Evolutionary conservation across 129 eudicot species (phyloP).

Genomic region (Chrysanthemum makinoi): DNA sequence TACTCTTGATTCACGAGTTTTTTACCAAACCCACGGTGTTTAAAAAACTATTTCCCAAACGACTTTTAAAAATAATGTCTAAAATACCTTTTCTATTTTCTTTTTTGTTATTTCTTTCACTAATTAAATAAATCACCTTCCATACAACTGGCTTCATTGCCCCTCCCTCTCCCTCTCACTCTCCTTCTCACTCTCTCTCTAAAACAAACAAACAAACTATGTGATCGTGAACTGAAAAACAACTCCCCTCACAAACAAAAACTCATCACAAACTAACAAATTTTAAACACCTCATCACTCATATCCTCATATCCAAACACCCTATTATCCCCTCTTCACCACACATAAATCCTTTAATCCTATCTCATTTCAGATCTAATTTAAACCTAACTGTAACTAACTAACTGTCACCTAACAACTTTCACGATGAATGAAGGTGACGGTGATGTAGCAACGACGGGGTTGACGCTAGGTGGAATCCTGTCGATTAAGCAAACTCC

Average conservation of each 20-base stretch:
- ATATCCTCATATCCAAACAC: conserved; percentile 9
- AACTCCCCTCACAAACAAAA: conserved; percentile 13
- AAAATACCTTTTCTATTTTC: too few species aligned
- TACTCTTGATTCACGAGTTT: too few species aligned
- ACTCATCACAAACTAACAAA: conserved; percentile 25
- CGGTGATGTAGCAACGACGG: conserved; percentile 19
- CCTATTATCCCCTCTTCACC: conserved; percentile 20
- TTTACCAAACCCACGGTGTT: too few species aligned
- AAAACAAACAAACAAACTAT: not conserved
- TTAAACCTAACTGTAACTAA: not conserved
- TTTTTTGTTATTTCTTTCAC: too few species aligned
- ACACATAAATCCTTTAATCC: conserved; percentile 5
- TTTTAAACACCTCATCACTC: conserved; percentile 5
- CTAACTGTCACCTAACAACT: too few species aligned
- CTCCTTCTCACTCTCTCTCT: conserved; percentile 30
- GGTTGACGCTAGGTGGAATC: conserved; percentile 55
- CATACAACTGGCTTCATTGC: conserved; percentile 19
- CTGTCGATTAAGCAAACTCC: conserved; percentile 38
- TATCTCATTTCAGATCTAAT: conserved; percentile 21
- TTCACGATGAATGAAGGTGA: conserved; percentile 33
- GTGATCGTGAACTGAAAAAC: not conserved
- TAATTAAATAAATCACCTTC: conserved; percentile 29
- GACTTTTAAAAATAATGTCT: too few species aligned
- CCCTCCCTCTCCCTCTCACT: not conserved
- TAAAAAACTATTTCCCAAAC: too few species aligned